Base-by-base conservation (phyloP, 2,329 filamentous ascomycete species). In the Clathrospora elynae region DNA sequence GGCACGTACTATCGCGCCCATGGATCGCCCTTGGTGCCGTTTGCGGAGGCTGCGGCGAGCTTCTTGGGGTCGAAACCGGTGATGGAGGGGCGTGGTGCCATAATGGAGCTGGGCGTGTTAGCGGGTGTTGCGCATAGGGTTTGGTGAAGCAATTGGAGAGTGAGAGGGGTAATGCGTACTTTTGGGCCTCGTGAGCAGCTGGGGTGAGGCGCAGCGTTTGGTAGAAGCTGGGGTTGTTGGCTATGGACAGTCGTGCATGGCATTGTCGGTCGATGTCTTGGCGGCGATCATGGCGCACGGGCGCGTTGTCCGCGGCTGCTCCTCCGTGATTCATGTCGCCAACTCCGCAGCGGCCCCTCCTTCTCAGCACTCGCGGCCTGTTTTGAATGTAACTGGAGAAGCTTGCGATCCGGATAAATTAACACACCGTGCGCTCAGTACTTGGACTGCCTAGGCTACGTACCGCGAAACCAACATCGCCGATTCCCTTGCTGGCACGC, bases 51-150 rank as follows among this genome's bases (percentile, higher is more conserved):
- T 53, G 82, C 83, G 68, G 84, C 87, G 73, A 91, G 85, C 73
- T 88, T 87, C 70, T 83, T 83, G 65, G 90, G 80, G 77, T 93
- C 86, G 80, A 97, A 97, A 75, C 92, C 92, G 64, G 92, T 96
- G 73, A 95, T 83, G 80, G 89, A 90, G 68, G 82, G 79, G 76
- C 73, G 72, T 53, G 73, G 68, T 58, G 78, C 72, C 79, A 82
- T 81, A 63, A 59, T 66, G 51, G 43, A 60, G 51, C 47, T 45
- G 47, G n/a, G 8, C 20, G 9, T 39, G 58, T 64, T 30, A 64
- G 54, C 39, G 45, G 39, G 42, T 39, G 33, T 12, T 26, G 37
- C 20, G 28, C 14, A 17, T 6, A 9, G 29, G 6, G 31, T 9
- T 23, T 23, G 20, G 10, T 6, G 20, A 10, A 10, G 20, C 42